Base-by-base conservation (phyloP, 306 rosid genomes). In the Vigna reflexopilosa region DNA sequence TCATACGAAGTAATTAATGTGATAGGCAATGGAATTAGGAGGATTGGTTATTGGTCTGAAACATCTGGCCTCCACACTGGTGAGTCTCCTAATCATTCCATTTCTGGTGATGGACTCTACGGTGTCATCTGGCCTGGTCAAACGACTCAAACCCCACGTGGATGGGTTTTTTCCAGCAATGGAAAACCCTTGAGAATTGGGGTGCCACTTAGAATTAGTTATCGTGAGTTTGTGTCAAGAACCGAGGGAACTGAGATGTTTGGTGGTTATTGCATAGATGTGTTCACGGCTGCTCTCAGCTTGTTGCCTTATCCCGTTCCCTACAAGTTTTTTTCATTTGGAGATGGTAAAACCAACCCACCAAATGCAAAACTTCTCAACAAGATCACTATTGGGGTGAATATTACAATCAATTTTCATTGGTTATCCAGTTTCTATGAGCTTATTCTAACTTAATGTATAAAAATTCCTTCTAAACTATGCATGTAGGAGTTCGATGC, bases 61-160 rank as follows among this genome's bases (percentile, higher is more conserved):
- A 82, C 86, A 66, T 86, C 87, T 5, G 92, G 96, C 82, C 85
- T 83, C 80, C 93, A 9, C 24, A 67, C 56, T 26, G 69, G 44
- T 36, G 88, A 86, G 76, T 68, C 34, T 42, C 68, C 86, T 40
- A 84, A 85, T 38, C 81, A 54, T 34, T 80, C 81, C 13, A 80
- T 72, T 69, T 73, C 83, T 6, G 89, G 72, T 63, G 47, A 88
- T 66, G 81, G 30, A 47, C 85, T 93, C 2, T 59, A 56, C 51
- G 6, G 49, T 63, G 84, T 84, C 2, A 69, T 90, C n/a, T 90
- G 97, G 97, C 97, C 97, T 2, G 96, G 97, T 68, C 89, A 87
- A 72, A 79, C 86, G 10, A 67, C 81, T 6, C 65, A 80, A 62
- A 83, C 66, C 50, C 96, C 97, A 65, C 91, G 96, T 2, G 47